Evolutionary conservation across 176 grass and related monocot genomes (phyloP).

Genomic region (Guadua angustifolia): DNA sequence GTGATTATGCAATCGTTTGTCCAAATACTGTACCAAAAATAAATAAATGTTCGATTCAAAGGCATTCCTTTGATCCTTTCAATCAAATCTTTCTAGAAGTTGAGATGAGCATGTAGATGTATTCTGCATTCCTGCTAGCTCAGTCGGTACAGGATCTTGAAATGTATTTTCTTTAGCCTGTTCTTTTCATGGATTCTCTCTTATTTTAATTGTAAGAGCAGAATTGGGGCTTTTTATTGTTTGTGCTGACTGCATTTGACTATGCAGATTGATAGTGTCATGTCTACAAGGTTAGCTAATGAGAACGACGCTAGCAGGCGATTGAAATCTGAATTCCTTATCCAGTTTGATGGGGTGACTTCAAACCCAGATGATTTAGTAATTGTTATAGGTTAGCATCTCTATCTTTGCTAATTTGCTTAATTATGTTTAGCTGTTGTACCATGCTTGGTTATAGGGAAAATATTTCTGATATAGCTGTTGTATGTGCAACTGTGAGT

Average conservation of each 20-base stretch:
- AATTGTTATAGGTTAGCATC: slow-evolving; percentile 83
- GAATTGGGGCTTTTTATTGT: slow-evolving; percentile 7
- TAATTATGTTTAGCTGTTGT: slow-evolving; percentile 12
- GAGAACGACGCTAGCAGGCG: slow-evolving; percentile 93
- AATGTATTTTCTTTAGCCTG: not conserved
- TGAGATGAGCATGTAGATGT: not conserved
- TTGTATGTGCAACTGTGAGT: not conserved
- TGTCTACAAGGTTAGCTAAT: slow-evolving; percentile 91
- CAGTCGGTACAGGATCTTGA: not conserved
- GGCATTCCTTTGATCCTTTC: not conserved
- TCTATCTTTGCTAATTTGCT: slow-evolving; percentile 26
- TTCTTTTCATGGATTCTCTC: slow-evolving; percentile 17
- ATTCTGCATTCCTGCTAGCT: slow-evolving; percentile 19
- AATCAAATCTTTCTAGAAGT: not conserved
- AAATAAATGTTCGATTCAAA: not conserved
- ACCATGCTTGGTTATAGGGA: not conserved
- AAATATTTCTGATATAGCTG: slow-evolving; percentile 24
- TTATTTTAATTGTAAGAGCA: slow-evolving; percentile 7
- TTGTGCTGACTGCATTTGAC: slow-evolving; percentile 40
- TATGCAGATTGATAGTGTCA: slow-evolving; percentile 85
- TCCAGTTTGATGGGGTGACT: slow-evolving; percentile 90
- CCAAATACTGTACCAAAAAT: not conserved
- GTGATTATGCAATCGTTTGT: not conserved
- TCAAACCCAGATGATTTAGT: slow-evolving; percentile 90
- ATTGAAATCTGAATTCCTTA: slow-evolving; percentile 96